Evolutionary conservation across 441 rosid genomes (phyloP).

Genomic region (Arabidopsis hybrid): DNA sequence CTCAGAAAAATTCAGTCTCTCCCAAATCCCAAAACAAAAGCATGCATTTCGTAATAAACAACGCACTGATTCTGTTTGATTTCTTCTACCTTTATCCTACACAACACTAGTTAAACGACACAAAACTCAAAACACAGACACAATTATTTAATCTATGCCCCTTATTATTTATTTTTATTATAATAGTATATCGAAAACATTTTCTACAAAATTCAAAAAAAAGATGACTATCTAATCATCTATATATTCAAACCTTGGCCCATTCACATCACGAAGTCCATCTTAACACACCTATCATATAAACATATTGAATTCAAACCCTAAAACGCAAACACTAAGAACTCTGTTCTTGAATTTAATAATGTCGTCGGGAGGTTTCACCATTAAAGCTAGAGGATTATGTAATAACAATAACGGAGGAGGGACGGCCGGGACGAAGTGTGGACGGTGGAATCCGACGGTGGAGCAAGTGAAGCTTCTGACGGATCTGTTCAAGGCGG

Average conservation of each 20-base stretch:
- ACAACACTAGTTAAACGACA: slow-evolving; percentile 46
- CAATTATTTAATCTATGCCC: background rate
- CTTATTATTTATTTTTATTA: background rate
- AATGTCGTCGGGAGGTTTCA: slow-evolving; percentile 61
- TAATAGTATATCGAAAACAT: background rate
- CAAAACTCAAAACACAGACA: slow-evolving; percentile 36
- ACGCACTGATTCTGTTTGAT: slow-evolving; percentile 46
- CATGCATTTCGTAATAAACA: slow-evolving; percentile 49
- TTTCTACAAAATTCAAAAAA: background rate
- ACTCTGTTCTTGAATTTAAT: slow-evolving; percentile 4
- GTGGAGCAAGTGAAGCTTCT: slow-evolving; percentile 87
- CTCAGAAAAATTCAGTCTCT: slow-evolving; percentile 25
- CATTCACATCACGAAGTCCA: slow-evolving; percentile 37
- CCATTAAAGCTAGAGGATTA: slow-evolving; percentile 55
- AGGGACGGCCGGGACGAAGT: slow-evolving; percentile 70
- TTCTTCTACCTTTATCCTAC: slow-evolving; percentile 41
- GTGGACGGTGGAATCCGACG: slow-evolving; percentile 98
- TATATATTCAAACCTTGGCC: slow-evolving; percentile 33
- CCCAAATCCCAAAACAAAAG: slow-evolving; percentile 42
- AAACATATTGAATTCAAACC: slow-evolving; percentile 20
- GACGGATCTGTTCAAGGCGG: slow-evolving; percentile 86
- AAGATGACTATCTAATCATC: background rate
- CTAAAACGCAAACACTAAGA: slow-evolving; percentile 5
- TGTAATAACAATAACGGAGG: slow-evolving; percentile 37
- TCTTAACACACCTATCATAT: slow-evolving; percentile 18